Base-by-base conservation (phyloP, 306 rosid genomes). In the Mimosa bimucronata region DNA sequence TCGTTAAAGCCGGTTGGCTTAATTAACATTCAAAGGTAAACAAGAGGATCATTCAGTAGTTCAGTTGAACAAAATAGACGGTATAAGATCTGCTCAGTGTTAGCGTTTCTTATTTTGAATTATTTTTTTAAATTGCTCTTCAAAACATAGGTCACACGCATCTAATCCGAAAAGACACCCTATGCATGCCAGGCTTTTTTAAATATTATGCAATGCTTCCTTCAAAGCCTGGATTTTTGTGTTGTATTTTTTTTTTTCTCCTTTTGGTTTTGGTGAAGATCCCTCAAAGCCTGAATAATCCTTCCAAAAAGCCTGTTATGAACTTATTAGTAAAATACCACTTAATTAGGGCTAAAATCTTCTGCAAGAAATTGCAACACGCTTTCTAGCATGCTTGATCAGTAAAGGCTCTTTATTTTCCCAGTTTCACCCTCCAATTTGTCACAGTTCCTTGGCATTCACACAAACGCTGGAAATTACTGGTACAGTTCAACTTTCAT, bases 391-490 rank as follows among this genome's bases (percentile, higher is more conserved):
- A 77, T 77, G 67, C 80, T 69, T 69, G 66, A 25, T 25, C 37
- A 42, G 30, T 38, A 85, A 19, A 53, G 58, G 23, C 13, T 78
- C 21, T 61, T 5, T 40, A 53, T 34, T 67, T 73, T 58, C 25
- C 74, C 21, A 13, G 57, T 46, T 68, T 67, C 77, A 73, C 73
- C 75, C 41, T 73, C 64, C 64, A 73, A 13, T 60, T 80, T 81
- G 80, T 74, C 81, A 26, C 68, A 23, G 62, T 78, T 78, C 67
- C 71, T 70, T 85, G 83, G 73, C 66, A 64, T 75, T 78, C 81
- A 50, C 69, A 53, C 77, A 55, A 34, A 34, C 38, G 38, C 60
- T 44, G 64, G 71, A 75, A 71, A 69, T 75, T 64, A 48, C 79
- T 48, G 46, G 38, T 41, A 42, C 55, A 70, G 30, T 29, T 66